phyloP scores from a whole-genome alignment of 257 asterid species.

The Agastache rugosa region DNA sequence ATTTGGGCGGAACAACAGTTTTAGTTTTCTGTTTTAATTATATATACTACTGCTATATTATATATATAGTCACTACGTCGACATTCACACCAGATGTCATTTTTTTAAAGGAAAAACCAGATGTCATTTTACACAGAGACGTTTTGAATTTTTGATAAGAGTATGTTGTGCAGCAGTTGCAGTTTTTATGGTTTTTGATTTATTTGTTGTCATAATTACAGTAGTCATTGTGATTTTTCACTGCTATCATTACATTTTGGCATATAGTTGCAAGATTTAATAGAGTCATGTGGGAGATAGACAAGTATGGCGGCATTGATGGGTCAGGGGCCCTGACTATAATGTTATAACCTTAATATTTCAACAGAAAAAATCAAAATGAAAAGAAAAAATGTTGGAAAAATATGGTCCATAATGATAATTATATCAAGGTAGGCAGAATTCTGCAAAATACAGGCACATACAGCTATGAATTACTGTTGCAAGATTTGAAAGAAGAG shows the following conservation, averaged over 20 bases:
- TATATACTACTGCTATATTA: too few species aligned
- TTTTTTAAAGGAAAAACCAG: not conserved
- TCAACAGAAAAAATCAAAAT: slow-evolving; percentile 18
- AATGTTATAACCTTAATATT: not conserved
- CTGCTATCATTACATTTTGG: not conserved
- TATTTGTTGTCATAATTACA: not conserved
- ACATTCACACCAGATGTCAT: too few species aligned
- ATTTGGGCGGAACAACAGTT: too few species aligned
- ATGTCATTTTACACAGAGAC: not conserved
- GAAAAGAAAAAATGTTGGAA: slow-evolving; percentile 10
- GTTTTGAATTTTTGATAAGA: too few species aligned
- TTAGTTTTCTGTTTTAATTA: too few species aligned
- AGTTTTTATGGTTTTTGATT: not conserved
- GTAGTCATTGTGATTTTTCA: not conserved
- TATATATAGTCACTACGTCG: too few species aligned
- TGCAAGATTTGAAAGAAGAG: slow-evolving; percentile 7
- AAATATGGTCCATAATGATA: slow-evolving; percentile 30
- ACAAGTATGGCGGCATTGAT: slow-evolving; percentile 16
- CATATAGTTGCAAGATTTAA: slow-evolving; percentile 19
- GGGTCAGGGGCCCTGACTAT: slow-evolving; percentile 13
- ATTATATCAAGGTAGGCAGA: slow-evolving; percentile 22
- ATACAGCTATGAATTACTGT: slow-evolving; percentile 15
- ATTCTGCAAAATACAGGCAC: not conserved
- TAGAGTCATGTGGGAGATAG: slow-evolving; percentile 21
- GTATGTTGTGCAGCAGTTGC: too few species aligned